Evolutionary conservation across 2,329 filamentous ascomycete species (phyloP).

Genomic region (Harringtonia aguacate): DNA sequence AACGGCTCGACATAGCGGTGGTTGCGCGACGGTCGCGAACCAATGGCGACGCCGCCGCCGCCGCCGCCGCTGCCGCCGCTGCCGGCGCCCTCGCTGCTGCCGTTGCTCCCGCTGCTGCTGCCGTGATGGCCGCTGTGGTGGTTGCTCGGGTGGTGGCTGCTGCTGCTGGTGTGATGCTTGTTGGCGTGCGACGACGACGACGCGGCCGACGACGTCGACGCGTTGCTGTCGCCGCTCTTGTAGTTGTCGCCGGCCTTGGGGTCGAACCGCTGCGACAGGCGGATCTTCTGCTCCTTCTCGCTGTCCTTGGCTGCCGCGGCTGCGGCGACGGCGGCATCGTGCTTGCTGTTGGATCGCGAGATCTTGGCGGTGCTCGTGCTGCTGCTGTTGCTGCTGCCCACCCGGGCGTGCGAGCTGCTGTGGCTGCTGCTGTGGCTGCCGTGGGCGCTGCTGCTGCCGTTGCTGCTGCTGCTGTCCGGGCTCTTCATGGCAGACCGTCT

Average conservation of each 20-base stretch:
- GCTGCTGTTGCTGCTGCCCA: conserved; percentile 2
- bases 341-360: conserved; percentile 2
- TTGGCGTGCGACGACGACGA: background rate
- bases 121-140: background rate
- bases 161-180: background rate
- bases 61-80: conserved; percentile 1
- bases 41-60: conserved; percentile 3
- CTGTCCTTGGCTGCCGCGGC: conserved; percentile 7
- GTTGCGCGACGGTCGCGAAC: conserved; percentile 12
- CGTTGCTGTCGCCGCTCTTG: background rate
- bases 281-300: conserved; percentile 15
- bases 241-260: background rate
- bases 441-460: conserved; percentile 1
- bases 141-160: background rate
- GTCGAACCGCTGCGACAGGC: conserved; percentile 21
- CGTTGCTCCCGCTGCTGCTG: conserved; percentile 1
- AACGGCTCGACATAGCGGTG: conserved; percentile 19
- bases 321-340: background rate
- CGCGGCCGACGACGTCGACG: background rate
- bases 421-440: conserved; percentile 11
- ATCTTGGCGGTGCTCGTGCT: conserved; percentile 7
- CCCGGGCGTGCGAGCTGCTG: conserved; percentile 1
- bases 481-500: too few species aligned
- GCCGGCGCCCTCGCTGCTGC: conserved; percentile 1
- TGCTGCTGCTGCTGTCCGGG: conserved; percentile 14